Evolutionary conservation across 805 yeast genomes (phyloP).

Genomic region (Dipodascus geniculatus): DNA sequence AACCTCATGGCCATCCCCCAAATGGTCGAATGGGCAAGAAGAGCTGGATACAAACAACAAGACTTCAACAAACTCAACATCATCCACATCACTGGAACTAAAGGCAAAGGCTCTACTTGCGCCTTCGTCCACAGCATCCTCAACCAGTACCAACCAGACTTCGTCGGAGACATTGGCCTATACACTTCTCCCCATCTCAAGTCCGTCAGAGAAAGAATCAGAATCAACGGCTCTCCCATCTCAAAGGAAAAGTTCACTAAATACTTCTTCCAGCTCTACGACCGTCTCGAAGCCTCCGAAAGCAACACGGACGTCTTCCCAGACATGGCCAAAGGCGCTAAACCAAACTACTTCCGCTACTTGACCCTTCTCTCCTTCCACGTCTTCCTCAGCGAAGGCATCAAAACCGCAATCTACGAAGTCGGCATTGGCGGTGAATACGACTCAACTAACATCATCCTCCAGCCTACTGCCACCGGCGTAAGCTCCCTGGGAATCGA

Average conservation of each 20-base stretch:
- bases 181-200: slow-evolving; percentile 94
- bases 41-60: slow-evolving; percentile 46
- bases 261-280: slow-evolving; percentile 94
- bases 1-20: slow-evolving; percentile 62
- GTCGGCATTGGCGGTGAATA: slow-evolving; percentile 98
- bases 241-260: slow-evolving; percentile 68
- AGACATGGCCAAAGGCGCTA: slow-evolving; percentile 56
- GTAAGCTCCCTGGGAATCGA: slow-evolving; percentile 83
- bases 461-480: slow-evolving; percentile 73
- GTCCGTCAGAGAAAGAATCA: slow-evolving; percentile 82
- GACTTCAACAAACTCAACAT: slow-evolving; percentile 69
- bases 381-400: slow-evolving; percentile 74
- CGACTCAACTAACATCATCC: slow-evolving; percentile 88
- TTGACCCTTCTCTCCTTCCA: slow-evolving; percentile 85
- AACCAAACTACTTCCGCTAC: slow-evolving; percentile 90
- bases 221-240: slow-evolving; percentile 79
- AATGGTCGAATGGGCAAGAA: slow-evolving; percentile 68
- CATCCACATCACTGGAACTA: slow-evolving; percentile 92
- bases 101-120: slow-evolving; percentile 97
- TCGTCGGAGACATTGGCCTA: slow-evolving; percentile 64
- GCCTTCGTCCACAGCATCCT: slow-evolving; percentile 83
- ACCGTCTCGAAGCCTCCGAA: slow-evolving; percentile 46
- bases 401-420: slow-evolving; percentile 90
- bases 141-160: slow-evolving; percentile 38
- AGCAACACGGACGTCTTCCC: slow-evolving; percentile 55